phyloP scores from a whole-genome alignment of 176 grass and related monocot genomes.

The Zea luxurians region DNA sequence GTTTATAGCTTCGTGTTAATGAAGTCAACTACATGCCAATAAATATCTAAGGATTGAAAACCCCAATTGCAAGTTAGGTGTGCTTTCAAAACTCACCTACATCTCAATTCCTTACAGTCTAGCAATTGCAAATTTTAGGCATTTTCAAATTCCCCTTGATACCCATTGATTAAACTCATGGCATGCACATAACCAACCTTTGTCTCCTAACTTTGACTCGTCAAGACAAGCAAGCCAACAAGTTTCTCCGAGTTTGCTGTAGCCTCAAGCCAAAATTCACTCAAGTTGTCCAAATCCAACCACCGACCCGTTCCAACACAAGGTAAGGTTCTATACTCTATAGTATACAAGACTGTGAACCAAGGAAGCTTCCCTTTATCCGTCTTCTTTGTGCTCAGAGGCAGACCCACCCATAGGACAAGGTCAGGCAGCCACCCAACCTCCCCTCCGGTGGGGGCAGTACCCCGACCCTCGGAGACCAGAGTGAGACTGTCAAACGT shows the following conservation, averaged over 20 bases:
- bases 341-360: neutral
- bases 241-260: neutral
- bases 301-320: too few relatives aligned
- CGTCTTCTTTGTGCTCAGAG: neutral
- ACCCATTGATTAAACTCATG: neutral
- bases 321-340: neutral
- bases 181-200: neutral
- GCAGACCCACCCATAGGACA: too few relatives aligned
- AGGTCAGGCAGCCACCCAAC: too few relatives aligned
- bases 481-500: neutral
- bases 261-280: neutral
- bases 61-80: neutral
- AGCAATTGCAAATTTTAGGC: neutral
- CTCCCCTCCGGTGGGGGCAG: too few relatives aligned
- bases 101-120: neutral
- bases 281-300: too few relatives aligned
- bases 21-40: slow-evolving; percentile 3
- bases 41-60: neutral
- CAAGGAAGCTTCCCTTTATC: neutral
- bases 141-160: neutral
- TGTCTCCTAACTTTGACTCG: neutral
- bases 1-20: neutral
- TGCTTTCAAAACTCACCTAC: neutral
- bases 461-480: neutral
- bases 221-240: neutral